phyloP scores from a whole-genome alignment of 148 eudicot genomes.

The Fallopia convolvulus region DNA sequence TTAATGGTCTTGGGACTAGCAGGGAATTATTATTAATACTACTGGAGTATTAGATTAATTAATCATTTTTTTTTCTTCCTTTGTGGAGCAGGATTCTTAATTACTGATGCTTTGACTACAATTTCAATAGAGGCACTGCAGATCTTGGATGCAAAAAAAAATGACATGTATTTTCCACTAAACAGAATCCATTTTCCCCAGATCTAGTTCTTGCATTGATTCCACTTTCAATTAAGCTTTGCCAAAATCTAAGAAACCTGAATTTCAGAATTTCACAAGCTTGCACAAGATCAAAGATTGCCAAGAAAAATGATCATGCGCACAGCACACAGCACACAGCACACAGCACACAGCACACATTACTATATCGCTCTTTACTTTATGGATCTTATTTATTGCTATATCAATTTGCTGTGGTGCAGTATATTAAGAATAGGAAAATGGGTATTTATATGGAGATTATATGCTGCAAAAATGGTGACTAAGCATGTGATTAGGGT shows the following conservation, averaged over 20 bases:
- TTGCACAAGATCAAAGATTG: neutral
- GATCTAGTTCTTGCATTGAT: constrained; percentile 1
- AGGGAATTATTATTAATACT: neutral
- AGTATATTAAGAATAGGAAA: neutral
- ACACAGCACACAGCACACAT: neutral
- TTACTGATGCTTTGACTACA: constrained; percentile 8
- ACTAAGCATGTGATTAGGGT: constrained; percentile 11
- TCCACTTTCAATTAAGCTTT: neutral
- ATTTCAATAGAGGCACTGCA: neutral
- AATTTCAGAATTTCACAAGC: neutral
- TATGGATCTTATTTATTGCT: neutral
- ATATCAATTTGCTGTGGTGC: neutral
- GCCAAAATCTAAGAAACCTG: constrained; percentile 4
- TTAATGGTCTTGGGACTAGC: constrained; percentile 9
- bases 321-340: neutral
- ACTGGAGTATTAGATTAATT: neutral
- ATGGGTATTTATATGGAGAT: neutral
- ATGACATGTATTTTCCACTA: constrained; percentile 1
- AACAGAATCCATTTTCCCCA: neutral
- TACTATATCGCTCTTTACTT: neutral
- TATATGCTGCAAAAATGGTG: neutral
- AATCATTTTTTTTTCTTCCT: neutral
- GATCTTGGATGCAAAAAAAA: neutral
- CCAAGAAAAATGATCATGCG: neutral
- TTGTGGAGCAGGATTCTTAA: neutral